Evolutionary conservation across 2,329 filamentous ascomycete species (phyloP), one percentile per base, ranked within the genome.

Genomic region (Fusarium tjaetaba): DNA sequence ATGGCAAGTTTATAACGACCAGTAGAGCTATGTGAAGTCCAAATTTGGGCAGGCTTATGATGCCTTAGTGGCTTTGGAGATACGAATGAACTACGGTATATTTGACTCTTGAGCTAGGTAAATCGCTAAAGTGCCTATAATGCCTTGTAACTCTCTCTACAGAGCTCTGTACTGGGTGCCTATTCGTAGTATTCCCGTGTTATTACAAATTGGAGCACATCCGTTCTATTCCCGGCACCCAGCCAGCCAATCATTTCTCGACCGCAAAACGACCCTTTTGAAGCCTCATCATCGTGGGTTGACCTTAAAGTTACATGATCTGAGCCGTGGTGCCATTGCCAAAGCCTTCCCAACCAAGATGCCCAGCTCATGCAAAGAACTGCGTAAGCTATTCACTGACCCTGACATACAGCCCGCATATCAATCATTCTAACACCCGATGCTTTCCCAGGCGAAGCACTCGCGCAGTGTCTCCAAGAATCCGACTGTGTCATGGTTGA

Each of bases 351-450:
- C 70, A 65, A 48, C 61, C 82, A 86, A 82, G 61, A 97, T 98
- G 96, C 95, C 96, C 66, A 95, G 93, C 83, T 98, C 96, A 72
- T 99, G 96, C 86, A 94, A 95, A 90, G 96, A 98, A 84, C 94
- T 99, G 81, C 91, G 96, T 98, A 89, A 77, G 94, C 86, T 58
- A 64, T 55, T 48, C 55, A 32, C 45, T 70, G 48, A 57, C 56
- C 38, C 45, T 45, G n/a, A 22, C 51, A 26, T 38, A 16, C n/a
- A 22, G 62, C 28, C 62, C 30, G 24, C 28, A 59, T 24, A 24
- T 48, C 51, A 55, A 30, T 15, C 24, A 34, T 59, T 62, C 24
- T 32, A 53, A 55, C 39, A 58, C 58, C 51, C 43, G 49, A 51
- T 52, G 38, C 16, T 68, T 59, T 20, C 42, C 28, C 82, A 98